These are phyloP conservation scores for Obelidium mucronatum DNA, from an alignment of 192 early-diverging fungal genomes.

Conservation along the genomic window DNA sequence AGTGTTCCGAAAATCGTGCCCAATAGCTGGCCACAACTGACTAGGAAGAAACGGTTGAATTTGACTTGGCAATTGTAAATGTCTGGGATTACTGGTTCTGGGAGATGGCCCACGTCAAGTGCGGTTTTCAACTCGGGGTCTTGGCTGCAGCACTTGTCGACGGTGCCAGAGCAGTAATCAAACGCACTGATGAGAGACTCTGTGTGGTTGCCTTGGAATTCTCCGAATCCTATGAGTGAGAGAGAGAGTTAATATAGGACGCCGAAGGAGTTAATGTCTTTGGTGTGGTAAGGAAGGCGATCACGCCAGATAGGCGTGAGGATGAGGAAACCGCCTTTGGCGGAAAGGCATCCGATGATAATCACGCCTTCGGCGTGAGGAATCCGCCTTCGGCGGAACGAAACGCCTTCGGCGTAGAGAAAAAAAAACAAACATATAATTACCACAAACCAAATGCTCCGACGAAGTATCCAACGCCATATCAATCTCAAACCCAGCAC, in stretches of 20 bases:
- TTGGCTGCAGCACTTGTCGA: conserved; percentile 10
- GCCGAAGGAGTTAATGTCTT: not conserved
- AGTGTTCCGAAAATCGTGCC: not conserved
- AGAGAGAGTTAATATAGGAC: not conserved
- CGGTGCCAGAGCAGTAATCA: not conserved
- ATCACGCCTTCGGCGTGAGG: not conserved
- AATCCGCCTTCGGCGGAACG: not conserved
- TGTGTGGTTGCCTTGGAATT: conserved; percentile 18
- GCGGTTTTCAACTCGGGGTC: conserved; percentile 11
- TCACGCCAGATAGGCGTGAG: not conserved
- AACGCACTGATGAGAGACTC: not conserved
- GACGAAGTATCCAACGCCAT: conserved; percentile 4
- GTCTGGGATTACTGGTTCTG: not conserved
- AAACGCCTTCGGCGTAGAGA: not conserved
- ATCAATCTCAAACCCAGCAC: not conserved
- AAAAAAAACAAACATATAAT: not conserved
- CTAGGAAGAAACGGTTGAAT: conserved; percentile 1
- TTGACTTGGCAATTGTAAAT: conserved; percentile 12
- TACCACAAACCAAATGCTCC: conserved; percentile 18
- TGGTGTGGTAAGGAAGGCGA: not conserved
- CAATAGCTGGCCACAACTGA: conserved; percentile 18
- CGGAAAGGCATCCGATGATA: not conserved
- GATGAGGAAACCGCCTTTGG: not conserved
- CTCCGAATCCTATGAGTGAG: conserved; percentile 13
- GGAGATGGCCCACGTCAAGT: conserved; percentile 1